phyloP scores from a whole-genome alignment of 345 rosid genomes.

The Lepidium aucheri region DNA sequence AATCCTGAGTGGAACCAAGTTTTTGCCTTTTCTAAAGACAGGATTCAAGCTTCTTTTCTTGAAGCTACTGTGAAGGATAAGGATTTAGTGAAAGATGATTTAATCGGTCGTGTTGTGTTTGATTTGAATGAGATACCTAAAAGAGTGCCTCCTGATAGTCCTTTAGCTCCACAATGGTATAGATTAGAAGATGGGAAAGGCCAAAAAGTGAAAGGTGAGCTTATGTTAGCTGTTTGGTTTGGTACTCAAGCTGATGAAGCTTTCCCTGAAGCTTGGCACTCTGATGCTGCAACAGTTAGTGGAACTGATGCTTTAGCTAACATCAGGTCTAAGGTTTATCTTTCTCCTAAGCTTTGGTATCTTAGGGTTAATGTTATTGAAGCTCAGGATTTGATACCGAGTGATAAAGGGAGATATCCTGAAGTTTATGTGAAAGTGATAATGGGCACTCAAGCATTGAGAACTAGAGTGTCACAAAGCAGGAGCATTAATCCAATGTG shows the following conservation, averaged over 20 bases:
- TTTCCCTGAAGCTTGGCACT: constrained; percentile 94
- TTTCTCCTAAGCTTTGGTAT: constrained; percentile 90
- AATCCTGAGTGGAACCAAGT: constrained; percentile 92
- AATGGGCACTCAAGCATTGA: constrained; percentile 48
- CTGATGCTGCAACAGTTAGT: constrained; percentile 76
- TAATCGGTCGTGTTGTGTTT: constrained; percentile 56
- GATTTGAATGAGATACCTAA: constrained; percentile 80
- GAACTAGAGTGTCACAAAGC: constrained; percentile 53
- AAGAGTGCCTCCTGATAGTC: constrained; percentile 92
- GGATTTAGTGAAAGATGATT: constrained; percentile 65
- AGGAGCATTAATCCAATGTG: constrained; percentile 77
- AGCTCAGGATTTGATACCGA: constrained; percentile 77
- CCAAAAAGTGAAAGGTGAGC: constrained; percentile 58
- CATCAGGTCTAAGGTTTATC: constrained; percentile 82
- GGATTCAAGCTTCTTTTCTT: constrained; percentile 67
- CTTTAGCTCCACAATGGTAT: constrained; percentile 95
- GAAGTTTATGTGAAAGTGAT: constrained; percentile 67
- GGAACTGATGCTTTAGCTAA: constrained; percentile 42
- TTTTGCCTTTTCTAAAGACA: constrained; percentile 89
- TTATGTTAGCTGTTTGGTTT: constrained; percentile 97
- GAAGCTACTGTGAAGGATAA: constrained; percentile 79
- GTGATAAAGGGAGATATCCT: constrained; percentile 62
- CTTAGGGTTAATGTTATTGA: constrained; percentile 84
- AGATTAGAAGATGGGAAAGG: constrained; percentile 66
- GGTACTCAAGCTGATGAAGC: constrained; percentile 99